phyloP scores from a whole-genome alignment of 2,329 filamentous ascomycete species.

The Stachybotrys echinatus region DNA sequence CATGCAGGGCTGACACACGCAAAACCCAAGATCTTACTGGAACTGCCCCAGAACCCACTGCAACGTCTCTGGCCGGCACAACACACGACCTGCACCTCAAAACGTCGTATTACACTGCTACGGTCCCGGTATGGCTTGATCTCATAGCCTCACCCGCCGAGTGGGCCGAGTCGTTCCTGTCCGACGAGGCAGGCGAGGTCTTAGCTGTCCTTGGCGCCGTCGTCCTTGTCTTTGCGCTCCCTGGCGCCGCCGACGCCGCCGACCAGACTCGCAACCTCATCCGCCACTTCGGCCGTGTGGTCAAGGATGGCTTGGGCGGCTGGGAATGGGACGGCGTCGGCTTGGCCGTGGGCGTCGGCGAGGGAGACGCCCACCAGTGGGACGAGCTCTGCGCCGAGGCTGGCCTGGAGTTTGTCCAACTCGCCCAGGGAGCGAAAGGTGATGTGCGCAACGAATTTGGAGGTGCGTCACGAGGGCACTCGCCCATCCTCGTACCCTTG shows the following conservation, averaged over 20 bases:
- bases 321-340: conserved; percentile 61
- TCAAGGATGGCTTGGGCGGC: conserved; percentile 52
- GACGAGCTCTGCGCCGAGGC: conserved; percentile 53
- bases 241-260: conserved; percentile 5
- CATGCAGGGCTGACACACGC: conserved; percentile 4
- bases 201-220: conserved; percentile 55
- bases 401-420: conserved; percentile 60
- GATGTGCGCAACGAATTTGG: conserved; percentile 52
- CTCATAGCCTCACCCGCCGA: conserved; percentile 43
- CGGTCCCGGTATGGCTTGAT: conserved; percentile 64
- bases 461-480: conserved; percentile 31
- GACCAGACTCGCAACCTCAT: conserved; percentile 36
- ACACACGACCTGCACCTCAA: conserved; percentile 51
- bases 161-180: conserved; percentile 56
- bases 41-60: conserved; percentile 30
- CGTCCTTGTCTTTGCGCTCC: conserved; percentile 34
- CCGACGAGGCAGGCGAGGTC: conserved; percentile 57
- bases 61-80: conserved; percentile 48
- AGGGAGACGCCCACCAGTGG: conserved; percentile 49
- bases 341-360: conserved; percentile 52
- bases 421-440: conserved; percentile 25
- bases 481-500: not conserved
- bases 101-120: conserved; percentile 57
- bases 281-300: conserved; percentile 46
- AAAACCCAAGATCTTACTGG: conserved; percentile 47